Conservation (phyloP, 768 basidiomycete species). For the Tricholoma hemisulphureum region DNA sequence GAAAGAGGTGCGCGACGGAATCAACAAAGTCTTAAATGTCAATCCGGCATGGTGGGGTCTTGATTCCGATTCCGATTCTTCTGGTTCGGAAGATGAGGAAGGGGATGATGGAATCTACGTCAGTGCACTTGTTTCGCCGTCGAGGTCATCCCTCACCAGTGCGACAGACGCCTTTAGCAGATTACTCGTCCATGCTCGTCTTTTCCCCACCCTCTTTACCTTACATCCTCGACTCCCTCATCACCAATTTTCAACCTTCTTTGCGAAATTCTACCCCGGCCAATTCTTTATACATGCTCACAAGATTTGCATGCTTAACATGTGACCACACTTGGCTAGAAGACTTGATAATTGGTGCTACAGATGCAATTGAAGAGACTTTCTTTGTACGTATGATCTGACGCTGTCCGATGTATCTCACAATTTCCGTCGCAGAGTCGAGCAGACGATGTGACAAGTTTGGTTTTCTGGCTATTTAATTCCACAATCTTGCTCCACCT, state of each 20-base stretch:
- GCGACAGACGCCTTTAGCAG: slow-evolving; percentile 60
- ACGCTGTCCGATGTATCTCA: slow-evolving; percentile 7
- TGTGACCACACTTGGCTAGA: slow-evolving; percentile 92
- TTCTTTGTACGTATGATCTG: slow-evolving; percentile 70
- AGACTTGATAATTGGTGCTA: slow-evolving; percentile 86
- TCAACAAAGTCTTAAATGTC: slow-evolving; percentile 57
- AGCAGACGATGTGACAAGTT: slow-evolving; percentile 79
- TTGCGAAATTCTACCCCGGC: slow-evolving; percentile 83
- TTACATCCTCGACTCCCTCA: slow-evolving; percentile 76
- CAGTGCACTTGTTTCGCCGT: slow-evolving; percentile 31
- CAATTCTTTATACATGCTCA: slow-evolving; percentile 85
- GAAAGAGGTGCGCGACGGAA: slow-evolving; percentile 54
- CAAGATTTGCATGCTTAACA: slow-evolving; percentile 89
- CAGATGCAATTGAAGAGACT: slow-evolving; percentile 88
- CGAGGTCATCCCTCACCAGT: slow-evolving; percentile 2
- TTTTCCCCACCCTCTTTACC: slow-evolving; percentile 82
- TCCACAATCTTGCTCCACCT: slow-evolving; percentile 88
- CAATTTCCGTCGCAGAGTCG: slow-evolving; percentile 51
- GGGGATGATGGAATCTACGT: slow-evolving; percentile 50
- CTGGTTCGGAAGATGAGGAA: slow-evolving; percentile 44
- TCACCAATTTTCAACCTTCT: slow-evolving; percentile 70
- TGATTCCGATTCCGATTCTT: slow-evolving; percentile 38
- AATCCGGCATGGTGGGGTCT: slow-evolving; percentile 65
- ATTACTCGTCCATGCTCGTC: slow-evolving; percentile 89
- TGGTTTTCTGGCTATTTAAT: slow-evolving; percentile 96